A percentile compares a stretch with the other conserved stretches of the same genome.
These are phyloP conservation scores for Aspergillus ostianus DNA, from an alignment of 495 filamentous ascomycete species.

Conservation along the genomic window DNA sequence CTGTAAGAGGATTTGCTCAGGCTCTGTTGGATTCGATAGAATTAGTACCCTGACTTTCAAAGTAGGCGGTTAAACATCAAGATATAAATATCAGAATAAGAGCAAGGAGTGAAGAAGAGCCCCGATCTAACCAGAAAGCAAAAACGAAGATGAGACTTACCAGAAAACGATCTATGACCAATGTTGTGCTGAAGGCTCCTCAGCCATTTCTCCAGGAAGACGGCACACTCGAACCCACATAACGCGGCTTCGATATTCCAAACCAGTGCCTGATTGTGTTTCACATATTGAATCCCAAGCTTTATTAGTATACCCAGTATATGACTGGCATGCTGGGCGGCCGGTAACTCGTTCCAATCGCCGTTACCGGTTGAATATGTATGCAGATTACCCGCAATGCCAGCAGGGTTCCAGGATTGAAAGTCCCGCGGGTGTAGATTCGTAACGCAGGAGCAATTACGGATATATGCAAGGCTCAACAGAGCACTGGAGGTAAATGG, in stretches of 20 bases:
- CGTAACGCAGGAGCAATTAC: conserved; percentile 42
- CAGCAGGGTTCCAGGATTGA: conserved; percentile 44
- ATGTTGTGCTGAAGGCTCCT: background rate
- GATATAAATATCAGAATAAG: background rate
- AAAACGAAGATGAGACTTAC: background rate
- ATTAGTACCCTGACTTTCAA: too few species aligned
- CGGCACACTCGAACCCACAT: conserved; percentile 58
- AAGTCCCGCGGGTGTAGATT: conserved; percentile 38
- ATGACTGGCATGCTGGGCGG: conserved; percentile 57
- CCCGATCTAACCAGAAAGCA: too few species aligned
- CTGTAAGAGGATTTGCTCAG: conserved; percentile 1
- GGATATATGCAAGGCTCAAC: conserved; percentile 55
- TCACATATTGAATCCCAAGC: conserved; percentile 57
- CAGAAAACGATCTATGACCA: conserved; percentile 3
- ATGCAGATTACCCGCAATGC: conserved; percentile 48
- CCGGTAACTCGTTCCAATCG: conserved; percentile 44
- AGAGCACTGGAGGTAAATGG: conserved; percentile 59
- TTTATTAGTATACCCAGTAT: conserved; percentile 57
- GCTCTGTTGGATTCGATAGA: background rate
- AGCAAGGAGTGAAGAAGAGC: background rate
- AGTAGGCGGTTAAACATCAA: too few species aligned
- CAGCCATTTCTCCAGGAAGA: conserved; percentile 50
- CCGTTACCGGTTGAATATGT: conserved; percentile 40
- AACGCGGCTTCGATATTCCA: conserved; percentile 64
- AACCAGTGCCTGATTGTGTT: conserved; percentile 55